These are phyloP conservation scores for Cochliopodium minus DNA, from an alignment of 208 protist genomes.

Conservation along the genomic window DNA sequence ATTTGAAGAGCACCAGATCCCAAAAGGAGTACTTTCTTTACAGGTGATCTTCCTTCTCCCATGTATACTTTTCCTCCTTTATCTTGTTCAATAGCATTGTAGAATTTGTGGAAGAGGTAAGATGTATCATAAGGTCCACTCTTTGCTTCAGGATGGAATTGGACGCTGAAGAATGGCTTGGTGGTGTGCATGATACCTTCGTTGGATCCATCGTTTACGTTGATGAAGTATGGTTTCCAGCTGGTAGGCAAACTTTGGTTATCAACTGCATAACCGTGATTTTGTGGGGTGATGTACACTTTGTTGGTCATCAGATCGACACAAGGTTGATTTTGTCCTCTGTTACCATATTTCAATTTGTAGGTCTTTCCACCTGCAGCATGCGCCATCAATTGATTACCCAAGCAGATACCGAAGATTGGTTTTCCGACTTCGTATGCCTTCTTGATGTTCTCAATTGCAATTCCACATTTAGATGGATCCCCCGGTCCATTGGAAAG, in stretches of 20 bases:
- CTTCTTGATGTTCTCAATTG: slow-evolving; percentile 75
- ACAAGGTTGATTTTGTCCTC: slow-evolving; percentile 92
- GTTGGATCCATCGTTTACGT: slow-evolving; percentile 89
- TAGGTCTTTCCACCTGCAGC: slow-evolving; percentile 71
- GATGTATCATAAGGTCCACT: slow-evolving; percentile 87
- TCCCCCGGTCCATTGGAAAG: slow-evolving; percentile 81
- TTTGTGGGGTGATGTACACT: slow-evolving; percentile 88
- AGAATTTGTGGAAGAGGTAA: slow-evolving; percentile 88
- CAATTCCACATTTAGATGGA: slow-evolving; percentile 56
- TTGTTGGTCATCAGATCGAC: slow-evolving; percentile 50
- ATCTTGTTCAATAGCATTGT: slow-evolving; percentile 42
- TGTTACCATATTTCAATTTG: slow-evolving; percentile 96
- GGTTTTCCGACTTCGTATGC: slow-evolving; percentile 53
- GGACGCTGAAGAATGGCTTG: slow-evolving; percentile 84
- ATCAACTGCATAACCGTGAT: slow-evolving; percentile 93
- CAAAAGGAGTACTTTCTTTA: slow-evolving; percentile 63
- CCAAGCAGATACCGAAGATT: slow-evolving; percentile 95
- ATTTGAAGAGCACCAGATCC: slow-evolving; percentile 85
- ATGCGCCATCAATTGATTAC: slow-evolving; percentile 86
- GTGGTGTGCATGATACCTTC: slow-evolving; percentile 79
- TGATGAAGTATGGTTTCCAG: slow-evolving; percentile 82
- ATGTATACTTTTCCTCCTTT: background rate
- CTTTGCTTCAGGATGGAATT: slow-evolving; percentile 92
- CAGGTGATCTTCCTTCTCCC: background rate
- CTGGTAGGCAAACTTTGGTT: slow-evolving; percentile 52